A percentile compares a stretch with the other conserved stretches of the same genome.
Conservation (phyloP, 225 moss, liverwort and hornwort species). For the Bryoerythrophyllum caledonicum region DNA sequence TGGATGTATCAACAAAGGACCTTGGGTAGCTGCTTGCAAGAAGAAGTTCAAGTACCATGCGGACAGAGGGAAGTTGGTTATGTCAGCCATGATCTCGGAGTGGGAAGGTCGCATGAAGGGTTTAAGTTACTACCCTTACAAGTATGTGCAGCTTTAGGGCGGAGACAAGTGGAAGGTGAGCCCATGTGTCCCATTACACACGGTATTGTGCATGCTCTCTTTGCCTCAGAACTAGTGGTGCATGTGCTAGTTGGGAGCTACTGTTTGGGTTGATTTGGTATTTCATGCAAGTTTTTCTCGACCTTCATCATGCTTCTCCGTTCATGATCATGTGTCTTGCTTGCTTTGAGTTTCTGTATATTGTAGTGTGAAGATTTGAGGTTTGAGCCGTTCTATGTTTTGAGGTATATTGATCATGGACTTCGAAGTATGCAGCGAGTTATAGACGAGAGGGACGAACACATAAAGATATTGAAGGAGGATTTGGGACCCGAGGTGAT, state of each 20-base stretch:
- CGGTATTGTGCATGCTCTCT: neutral
- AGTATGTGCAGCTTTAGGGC: neutral
- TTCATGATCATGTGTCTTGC: neutral
- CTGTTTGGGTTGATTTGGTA: no score
- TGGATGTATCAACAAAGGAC: conserved; percentile 53
- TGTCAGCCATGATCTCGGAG: conserved; percentile 25
- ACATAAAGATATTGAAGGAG: conserved; percentile 34
- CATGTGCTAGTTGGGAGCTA: no score
- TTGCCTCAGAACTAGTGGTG: neutral
- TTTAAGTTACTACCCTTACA: conserved; percentile 44
- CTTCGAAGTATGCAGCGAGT: conserved; percentile 37
- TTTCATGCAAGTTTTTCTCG: no score
- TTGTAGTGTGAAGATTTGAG: no score
- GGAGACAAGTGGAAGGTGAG: conserved; percentile 55
- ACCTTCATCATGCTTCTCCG: neutral
- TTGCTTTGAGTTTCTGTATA: no score
- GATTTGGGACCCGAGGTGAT: conserved; percentile 57
- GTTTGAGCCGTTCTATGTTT: neutral
- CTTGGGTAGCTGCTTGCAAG: conserved; percentile 49
- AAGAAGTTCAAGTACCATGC: conserved; percentile 31
- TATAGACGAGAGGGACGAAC: conserved; percentile 37
- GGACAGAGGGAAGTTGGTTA: conserved; percentile 45
- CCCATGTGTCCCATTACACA: neutral
- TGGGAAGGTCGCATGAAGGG: conserved; percentile 53
- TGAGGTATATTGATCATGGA: neutral